Conservation (phyloP, 2,329 filamentous ascomycete species). For the Colletotrichum sojae region DNA sequence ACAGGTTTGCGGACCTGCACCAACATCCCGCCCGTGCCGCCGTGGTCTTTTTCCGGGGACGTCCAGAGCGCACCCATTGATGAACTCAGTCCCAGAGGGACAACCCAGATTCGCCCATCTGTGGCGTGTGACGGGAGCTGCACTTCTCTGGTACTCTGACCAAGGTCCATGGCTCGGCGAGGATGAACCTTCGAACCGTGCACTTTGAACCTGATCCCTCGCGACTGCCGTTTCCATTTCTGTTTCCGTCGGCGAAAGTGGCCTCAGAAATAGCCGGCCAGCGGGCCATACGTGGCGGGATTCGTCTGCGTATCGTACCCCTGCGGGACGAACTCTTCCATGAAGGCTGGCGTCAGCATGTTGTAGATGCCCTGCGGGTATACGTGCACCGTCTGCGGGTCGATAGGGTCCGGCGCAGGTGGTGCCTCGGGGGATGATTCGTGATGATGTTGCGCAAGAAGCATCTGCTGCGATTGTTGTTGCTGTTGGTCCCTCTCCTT, state of each 20-base stretch:
- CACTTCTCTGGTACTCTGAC: too few relatives aligned
- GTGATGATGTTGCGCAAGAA: neutral
- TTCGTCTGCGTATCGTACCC: neutral
- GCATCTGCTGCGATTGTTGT: neutral
- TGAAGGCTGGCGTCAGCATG: constrained; percentile 16
- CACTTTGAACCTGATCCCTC: neutral
- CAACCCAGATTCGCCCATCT: too few relatives aligned
- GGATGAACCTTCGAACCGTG: too few relatives aligned
- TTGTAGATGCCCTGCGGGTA: constrained; percentile 19
- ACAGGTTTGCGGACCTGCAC: neutral
- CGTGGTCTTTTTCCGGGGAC: neutral
- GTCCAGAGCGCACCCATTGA: too few relatives aligned
- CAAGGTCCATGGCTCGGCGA: too few relatives aligned
- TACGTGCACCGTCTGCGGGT: constrained; percentile 27
- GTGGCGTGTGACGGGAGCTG: too few relatives aligned
- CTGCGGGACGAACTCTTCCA: constrained; percentile 24
- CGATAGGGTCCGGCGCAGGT: constrained; percentile 2
- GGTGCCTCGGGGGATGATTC: neutral
- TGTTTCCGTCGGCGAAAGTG: neutral
- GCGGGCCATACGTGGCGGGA: constrained; percentile 4
- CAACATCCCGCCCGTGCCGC: neutral
- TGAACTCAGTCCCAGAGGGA: too few relatives aligned
- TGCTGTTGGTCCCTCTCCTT: constrained; percentile 20
- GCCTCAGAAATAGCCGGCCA: constrained; percentile 23
- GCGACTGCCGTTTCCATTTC: neutral